Base-by-base conservation (phyloP, 345 rosid species). In the Lagerstroemia speciosa region DNA sequence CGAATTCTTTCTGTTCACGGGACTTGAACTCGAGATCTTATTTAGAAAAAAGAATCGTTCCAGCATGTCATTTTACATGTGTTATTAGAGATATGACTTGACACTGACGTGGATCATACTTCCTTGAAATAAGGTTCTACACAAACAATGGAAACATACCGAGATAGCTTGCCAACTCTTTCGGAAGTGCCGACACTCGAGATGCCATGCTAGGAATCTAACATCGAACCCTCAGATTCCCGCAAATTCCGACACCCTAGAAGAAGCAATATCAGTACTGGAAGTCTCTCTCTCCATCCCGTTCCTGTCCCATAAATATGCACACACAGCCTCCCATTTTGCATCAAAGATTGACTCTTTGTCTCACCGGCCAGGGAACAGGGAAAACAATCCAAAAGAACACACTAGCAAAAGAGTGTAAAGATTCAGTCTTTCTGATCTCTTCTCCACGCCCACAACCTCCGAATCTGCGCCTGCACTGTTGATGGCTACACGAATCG, bases 261-360 rank as follows among this genome's bases (percentile, higher is more conserved):
- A n/a, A n/a, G n/a, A n/a, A n/a, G n/a, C n/a, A 37, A 37, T 37
- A 37, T 37, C 9, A 37, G 9, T 37, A 38, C 43, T 38, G 12
- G 43, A 14, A 38, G 12, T 38, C 55, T 19, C 34, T 19, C 46
- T 41, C 46, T 2, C 0, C 46, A 2, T 41, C 14, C 46, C 46
- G 15, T 36, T 36, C 38, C 38, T 41, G 46, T 4, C 34, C 33
- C 29, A 30, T 58, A 58, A 26, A 58, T 58, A 58, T 26, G 10
- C 19, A 58, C 19, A 14, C 63, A 58, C 7, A 58, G 63, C 34
- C 63, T 58, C 63, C 29, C 33, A 0, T 14, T 16, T 27, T 58
- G 63, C 32, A 58, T 58, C 63, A 14, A 58, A 58, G 63, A 58
- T 58, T 58, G 63, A 58, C 9, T 58, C 63, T 58, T 27, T 58